A percentile compares a stretch with the other conserved stretches of the same genome.
Evolutionary conservation across 75 land plant genomes (phyloP).

Genomic region (Azolla pinnata): DNA sequence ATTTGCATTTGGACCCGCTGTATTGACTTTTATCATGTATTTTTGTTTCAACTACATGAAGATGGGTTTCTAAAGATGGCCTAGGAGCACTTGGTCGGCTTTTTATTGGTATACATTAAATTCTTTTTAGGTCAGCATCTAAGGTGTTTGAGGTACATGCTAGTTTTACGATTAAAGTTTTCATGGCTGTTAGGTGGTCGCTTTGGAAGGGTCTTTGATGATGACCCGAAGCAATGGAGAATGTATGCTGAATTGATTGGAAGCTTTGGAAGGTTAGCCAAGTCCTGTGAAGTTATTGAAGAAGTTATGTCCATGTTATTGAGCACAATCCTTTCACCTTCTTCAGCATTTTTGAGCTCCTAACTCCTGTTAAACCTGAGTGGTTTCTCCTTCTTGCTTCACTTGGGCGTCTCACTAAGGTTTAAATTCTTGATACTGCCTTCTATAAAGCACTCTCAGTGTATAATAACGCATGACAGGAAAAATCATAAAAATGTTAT

Average conservation of each 20-base stretch:
- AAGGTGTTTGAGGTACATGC: too few relatives aligned
- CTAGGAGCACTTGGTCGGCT: slow-evolving; percentile 95
- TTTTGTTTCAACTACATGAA: slow-evolving; percentile 19
- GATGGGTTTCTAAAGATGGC: slow-evolving; percentile 99
- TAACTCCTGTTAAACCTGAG: slow-evolving; percentile 66
- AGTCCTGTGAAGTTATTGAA: slow-evolving; percentile 1
- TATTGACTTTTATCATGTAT: neutral
- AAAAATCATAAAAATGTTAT: neutral
- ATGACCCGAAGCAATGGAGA: slow-evolving; percentile 99
- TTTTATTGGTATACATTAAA: slow-evolving; percentile 62
- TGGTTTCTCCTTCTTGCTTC: slow-evolving; percentile 89
- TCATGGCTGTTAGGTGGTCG: slow-evolving; percentile 88
- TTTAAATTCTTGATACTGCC: too few relatives aligned
- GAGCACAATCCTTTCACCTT: neutral
- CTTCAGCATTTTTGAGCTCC: slow-evolving; percentile 92
- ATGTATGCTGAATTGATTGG: slow-evolving; percentile 99
- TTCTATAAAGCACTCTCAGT: too few relatives aligned
- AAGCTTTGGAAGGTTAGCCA: slow-evolving; percentile 80
- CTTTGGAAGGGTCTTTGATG: slow-evolving; percentile 91
- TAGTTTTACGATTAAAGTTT: too few relatives aligned
- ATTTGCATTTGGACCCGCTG: neutral
- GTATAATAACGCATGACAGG: neutral
- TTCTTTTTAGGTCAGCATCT: too few relatives aligned
- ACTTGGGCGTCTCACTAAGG: slow-evolving; percentile 91
- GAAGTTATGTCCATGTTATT: neutral